phyloP scores from a whole-genome alignment of 352 stramenopile genomes.

The Thraustochytrium striatum region DNA sequence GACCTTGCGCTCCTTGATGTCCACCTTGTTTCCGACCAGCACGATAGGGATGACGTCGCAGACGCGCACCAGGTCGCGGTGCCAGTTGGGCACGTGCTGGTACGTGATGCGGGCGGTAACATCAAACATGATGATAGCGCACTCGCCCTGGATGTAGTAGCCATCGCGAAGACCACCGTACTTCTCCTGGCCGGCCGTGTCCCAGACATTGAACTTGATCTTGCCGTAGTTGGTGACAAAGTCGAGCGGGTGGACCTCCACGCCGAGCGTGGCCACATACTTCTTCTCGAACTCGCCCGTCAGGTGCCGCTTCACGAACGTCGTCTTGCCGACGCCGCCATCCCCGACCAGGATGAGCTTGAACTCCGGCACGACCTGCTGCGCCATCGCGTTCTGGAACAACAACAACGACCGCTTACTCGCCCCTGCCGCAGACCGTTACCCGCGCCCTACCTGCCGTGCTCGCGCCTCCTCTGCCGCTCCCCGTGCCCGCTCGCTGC shows the following conservation, averaged over 20 bases:
- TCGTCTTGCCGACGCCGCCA: constrained; percentile 99
- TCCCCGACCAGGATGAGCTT: constrained; percentile 99
- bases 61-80: constrained; percentile 96
- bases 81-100: constrained; percentile 99
- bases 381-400: neutral
- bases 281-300: constrained; percentile 99
- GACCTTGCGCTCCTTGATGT: constrained; percentile 99
- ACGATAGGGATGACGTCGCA: constrained; percentile 99
- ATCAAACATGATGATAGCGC: constrained; percentile 99
- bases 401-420: too few species aligned
- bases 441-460: too few species aligned
- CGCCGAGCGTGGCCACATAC: constrained; percentile 97
- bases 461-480: too few species aligned
- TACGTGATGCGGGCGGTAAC: constrained; percentile 99
- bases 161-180: constrained; percentile 89
- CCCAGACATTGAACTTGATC: constrained; percentile 99
- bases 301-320: constrained; percentile 99
- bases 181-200: constrained; percentile 99
- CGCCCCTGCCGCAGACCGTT: too few species aligned
- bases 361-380: constrained; percentile 87
- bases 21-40: constrained; percentile 99
- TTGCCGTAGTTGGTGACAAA: constrained; percentile 98
- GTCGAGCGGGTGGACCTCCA: constrained; percentile 97
- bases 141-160: constrained; percentile 99
- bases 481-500: too few species aligned